These are phyloP conservation scores for Colletotrichum coccodes DNA, from an alignment of 2,329 filamentous ascomycete genomes.

Conservation along the genomic window DNA sequence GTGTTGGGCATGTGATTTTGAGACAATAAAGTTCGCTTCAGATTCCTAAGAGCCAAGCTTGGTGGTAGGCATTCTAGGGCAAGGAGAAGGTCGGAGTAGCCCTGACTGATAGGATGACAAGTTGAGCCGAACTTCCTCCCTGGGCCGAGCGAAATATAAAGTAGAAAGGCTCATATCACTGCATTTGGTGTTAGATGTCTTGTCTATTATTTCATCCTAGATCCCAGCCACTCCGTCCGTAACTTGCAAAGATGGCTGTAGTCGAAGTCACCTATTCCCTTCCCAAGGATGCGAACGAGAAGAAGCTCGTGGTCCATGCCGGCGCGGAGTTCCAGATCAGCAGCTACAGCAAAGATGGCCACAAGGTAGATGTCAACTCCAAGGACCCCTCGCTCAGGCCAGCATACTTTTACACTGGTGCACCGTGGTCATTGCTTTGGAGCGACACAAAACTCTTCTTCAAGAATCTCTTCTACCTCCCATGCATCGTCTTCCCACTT, in stretches of 20 bases:
- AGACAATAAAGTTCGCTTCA: not conserved
- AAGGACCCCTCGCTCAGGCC: not conserved
- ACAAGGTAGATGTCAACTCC: not conserved
- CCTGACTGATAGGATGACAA: too few relatives aligned
- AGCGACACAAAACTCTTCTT: conserved; percentile 5
- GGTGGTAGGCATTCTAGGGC: not conserved
- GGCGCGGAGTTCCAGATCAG: not conserved
- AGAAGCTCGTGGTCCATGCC: not conserved
- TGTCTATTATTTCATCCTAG: accelerated
- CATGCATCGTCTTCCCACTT: conserved; percentile 17
- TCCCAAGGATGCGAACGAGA: not conserved
- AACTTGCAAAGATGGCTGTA: not conserved
- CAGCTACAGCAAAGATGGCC: not conserved
- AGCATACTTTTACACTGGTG: conserved; percentile 8
- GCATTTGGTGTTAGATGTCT: accelerated
- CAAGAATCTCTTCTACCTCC: not conserved
- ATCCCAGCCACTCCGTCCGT: not conserved
- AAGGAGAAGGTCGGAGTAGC: not conserved
- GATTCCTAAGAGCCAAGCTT: not conserved
- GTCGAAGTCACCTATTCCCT: conserved; percentile 1
- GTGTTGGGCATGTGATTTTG: not conserved
- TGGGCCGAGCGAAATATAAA: not conserved
- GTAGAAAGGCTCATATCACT: not conserved
- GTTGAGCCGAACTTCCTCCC: too few relatives aligned
- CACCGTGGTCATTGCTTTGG: conserved; percentile 9